These are phyloP conservation scores for Fusarium sp. DNA, from an alignment of 2,329 filamentous ascomycete genomes.

Conservation along the genomic window DNA sequence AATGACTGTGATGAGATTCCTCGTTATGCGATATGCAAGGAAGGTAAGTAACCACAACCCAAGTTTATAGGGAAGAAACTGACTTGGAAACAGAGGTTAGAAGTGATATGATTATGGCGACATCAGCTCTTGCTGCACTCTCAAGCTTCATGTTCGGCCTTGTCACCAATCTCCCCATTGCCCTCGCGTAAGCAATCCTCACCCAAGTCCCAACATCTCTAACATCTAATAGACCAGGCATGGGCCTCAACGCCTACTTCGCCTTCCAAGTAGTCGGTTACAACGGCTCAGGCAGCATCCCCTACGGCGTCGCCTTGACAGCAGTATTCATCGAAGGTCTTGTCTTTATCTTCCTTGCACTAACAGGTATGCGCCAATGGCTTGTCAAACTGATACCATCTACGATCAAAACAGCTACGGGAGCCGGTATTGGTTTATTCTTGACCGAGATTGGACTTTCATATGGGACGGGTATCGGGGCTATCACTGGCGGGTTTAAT, in stretches of 20 bases:
- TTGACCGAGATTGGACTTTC: constrained; percentile 76
- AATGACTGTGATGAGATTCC: constrained; percentile 61
- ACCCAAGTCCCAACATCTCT: constrained; percentile 54
- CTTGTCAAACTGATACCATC: constrained; percentile 80
- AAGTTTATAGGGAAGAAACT: neutral
- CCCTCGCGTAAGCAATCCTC: constrained; percentile 24
- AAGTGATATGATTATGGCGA: constrained; percentile 80
- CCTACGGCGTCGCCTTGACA: constrained; percentile 78
- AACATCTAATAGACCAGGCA: constrained; percentile 41
- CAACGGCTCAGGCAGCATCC: constrained; percentile 76
- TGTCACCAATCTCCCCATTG: constrained; percentile 36
- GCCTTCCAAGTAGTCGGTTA: constrained; percentile 74
- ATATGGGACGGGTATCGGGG: constrained; percentile 80
- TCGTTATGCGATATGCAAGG: constrained; percentile 54
- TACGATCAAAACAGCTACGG: constrained; percentile 83
- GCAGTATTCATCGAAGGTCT: constrained; percentile 85
- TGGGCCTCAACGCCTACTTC: constrained; percentile 81
- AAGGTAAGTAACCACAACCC: neutral
- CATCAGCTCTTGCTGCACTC: constrained; percentile 78
- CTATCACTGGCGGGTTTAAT: constrained; percentile 69
- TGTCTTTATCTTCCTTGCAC: constrained; percentile 78
- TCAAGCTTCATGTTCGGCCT: constrained; percentile 54
- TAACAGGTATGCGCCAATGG: constrained; percentile 86
- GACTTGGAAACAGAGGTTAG: constrained; percentile 61
- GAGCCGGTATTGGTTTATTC: constrained; percentile 83